Percentiles rank a stretch among this genome's conserved stretches.
phyloP scores from a whole-genome alignment of 2,329 filamentous ascomycete genomes.

The Aspergillus tubingensis region DNA sequence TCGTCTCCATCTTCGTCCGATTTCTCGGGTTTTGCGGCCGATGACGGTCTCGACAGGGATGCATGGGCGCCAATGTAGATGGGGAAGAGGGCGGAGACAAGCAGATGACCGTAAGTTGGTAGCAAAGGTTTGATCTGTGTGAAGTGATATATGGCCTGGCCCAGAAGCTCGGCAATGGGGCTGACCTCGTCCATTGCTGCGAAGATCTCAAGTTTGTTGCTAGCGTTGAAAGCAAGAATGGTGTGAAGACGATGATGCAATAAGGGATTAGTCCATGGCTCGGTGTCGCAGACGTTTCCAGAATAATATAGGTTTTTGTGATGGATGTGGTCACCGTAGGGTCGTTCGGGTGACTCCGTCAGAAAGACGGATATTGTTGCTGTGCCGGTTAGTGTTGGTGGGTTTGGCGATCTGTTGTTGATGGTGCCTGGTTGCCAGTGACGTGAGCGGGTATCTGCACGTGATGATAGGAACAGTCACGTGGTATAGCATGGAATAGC shows the following conservation, averaged over 20 bases:
- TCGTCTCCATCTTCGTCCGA: constrained; percentile 36
- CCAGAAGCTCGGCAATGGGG: constrained; percentile 42
- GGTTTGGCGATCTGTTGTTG: neutral
- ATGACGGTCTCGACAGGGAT: constrained; percentile 79
- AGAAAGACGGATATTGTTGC: no score
- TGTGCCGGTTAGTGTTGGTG: neutral
- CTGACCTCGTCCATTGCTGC: constrained; percentile 37
- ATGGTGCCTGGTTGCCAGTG: neutral
- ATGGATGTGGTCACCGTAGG: no score
- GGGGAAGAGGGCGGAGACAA: constrained; percentile 72
- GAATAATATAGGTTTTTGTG: no score
- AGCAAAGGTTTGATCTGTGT: constrained; percentile 48
- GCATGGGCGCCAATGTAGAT: constrained; percentile 85
- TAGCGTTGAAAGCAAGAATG: neutral
- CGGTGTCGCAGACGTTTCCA: no score
- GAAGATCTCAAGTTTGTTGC: neutral
- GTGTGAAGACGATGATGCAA: no score
- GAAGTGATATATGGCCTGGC: constrained; percentile 48
- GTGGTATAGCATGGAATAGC: no score
- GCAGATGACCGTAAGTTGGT: constrained; percentile 62
- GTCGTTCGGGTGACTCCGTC: no score
- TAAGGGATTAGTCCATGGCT: no score
- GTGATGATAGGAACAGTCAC: no score
- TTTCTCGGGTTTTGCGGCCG: constrained; percentile 65
- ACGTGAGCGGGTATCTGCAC: no score